A percentile compares a stretch with the other conserved stretches of the same genome.
Conservation (phyloP, 2,329 filamentous ascomycete genomes). For the Penicillium sp. region DNA sequence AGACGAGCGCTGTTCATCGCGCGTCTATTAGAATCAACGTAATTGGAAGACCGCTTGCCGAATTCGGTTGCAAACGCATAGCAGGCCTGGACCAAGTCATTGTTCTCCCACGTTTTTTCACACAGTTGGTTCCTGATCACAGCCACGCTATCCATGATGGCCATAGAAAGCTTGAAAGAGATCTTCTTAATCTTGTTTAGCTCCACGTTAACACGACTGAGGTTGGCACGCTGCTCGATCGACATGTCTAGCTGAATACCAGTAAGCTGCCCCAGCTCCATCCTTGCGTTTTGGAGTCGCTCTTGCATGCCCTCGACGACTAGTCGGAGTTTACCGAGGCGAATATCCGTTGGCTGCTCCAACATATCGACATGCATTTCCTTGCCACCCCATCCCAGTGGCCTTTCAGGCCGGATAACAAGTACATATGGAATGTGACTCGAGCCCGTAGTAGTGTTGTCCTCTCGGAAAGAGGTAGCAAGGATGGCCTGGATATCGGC, state of each 20-base stretch:
- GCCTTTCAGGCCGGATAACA: constrained; percentile 79
- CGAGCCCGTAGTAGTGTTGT: constrained; percentile 71
- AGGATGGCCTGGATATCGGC: constrained; percentile 86
- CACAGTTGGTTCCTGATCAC: constrained; percentile 82
- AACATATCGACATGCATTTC: constrained; percentile 72
- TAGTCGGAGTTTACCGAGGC: constrained; percentile 81
- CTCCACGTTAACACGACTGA: constrained; percentile 87
- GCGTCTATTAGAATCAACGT: constrained; percentile 93
- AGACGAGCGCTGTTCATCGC: constrained; percentile 98
- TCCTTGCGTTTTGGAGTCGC: constrained; percentile 77
- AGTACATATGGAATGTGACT: constrained; percentile 79
- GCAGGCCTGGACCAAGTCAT: constrained; percentile 95
- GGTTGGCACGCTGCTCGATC: constrained; percentile 89
- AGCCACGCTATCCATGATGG: constrained; percentile 98
- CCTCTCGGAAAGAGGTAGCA: constrained; percentile 74
- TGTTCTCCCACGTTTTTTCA: constrained; percentile 74
- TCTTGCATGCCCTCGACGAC: constrained; percentile 85
- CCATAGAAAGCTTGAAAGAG: constrained; percentile 93
- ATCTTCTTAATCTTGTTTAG: constrained; percentile 94
- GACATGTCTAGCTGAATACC: constrained; percentile 85
- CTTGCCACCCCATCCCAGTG: constrained; percentile 79
- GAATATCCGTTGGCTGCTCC: constrained; percentile 81
- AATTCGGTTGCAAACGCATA: constrained; percentile 99
- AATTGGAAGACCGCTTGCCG: constrained; percentile 88
- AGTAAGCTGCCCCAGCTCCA: constrained; percentile 75